phyloP scores from a whole-genome alignment of 2,329 filamentous ascomycete species.

The Fusarium foetens region DNA sequence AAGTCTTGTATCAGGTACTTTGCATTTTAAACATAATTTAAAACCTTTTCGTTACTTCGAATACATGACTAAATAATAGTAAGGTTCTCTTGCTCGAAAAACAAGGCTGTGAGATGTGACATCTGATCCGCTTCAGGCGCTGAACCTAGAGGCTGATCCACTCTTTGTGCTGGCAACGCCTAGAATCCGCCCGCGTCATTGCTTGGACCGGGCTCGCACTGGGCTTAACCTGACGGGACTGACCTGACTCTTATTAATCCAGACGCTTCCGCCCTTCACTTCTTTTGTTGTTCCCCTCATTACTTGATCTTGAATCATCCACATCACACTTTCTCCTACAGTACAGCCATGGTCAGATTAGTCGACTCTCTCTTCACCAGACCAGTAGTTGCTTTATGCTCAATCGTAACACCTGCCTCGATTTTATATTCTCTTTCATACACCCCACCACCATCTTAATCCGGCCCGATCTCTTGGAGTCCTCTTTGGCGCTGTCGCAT shows the following conservation, averaged over 20 bases:
- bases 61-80: not conserved
- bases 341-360: slow-evolving; percentile 42
- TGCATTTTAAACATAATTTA: too few relatives aligned
- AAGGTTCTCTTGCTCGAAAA: not conserved
- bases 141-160: slow-evolving; percentile 11
- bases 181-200: slow-evolving; percentile 36
- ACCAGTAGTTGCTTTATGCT: slow-evolving; percentile 36
- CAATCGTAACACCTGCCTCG: slow-evolving; percentile 30
- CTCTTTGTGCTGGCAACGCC: slow-evolving; percentile 11
- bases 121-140: slow-evolving; percentile 20
- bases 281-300: slow-evolving; percentile 27
- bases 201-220: slow-evolving; percentile 6
- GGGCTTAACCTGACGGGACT: not conserved
- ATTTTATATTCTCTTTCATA: slow-evolving; percentile 30
- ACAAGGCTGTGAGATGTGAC: slow-evolving; percentile 13
- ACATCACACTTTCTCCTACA: slow-evolving; percentile 33
- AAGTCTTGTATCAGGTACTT: not conserved
- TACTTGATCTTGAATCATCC: slow-evolving; percentile 28
- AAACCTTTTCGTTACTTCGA: too few relatives aligned
- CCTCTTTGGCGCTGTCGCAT: slow-evolving; percentile 20
- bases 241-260: slow-evolving; percentile 22
- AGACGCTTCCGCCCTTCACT: slow-evolving; percentile 16
- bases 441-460: slow-evolving; percentile 37
- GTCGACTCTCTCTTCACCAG: slow-evolving; percentile 34
- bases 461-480: not conserved